These are phyloP conservation scores for Pyrus hybrid DNA, from an alignment of 331 rosid genomes.

Conservation along the genomic window DNA sequence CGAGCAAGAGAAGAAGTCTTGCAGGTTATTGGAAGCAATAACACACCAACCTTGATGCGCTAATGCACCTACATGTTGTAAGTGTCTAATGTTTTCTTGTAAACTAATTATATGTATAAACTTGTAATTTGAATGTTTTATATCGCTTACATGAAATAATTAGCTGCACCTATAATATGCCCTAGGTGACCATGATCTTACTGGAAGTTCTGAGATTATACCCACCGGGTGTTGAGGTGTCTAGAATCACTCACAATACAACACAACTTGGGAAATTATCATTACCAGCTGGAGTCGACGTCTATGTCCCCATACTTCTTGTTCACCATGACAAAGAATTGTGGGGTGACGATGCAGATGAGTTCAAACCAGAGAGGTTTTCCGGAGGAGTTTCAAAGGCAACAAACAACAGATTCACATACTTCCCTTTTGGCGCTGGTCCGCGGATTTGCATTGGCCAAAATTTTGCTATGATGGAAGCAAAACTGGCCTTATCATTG, in stretches of 20 bases:
- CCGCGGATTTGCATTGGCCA: too few relatives aligned
- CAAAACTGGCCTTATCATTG: conserved; percentile 23
- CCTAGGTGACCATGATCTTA: conserved; percentile 21
- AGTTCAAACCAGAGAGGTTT: conserved; percentile 51
- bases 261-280: conserved; percentile 1
- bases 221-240: background rate
- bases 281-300: conserved; percentile 5
- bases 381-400: conserved; percentile 31
- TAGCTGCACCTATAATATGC: too few relatives aligned
- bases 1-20: conserved; percentile 28
- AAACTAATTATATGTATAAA: too few relatives aligned
- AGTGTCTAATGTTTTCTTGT: background rate
- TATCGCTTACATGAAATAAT: too few relatives aligned
- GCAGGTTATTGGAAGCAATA: conserved; percentile 13
- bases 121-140: too few relatives aligned
- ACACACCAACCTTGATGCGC: conserved; percentile 17
- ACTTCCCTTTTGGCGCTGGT: too few relatives aligned
- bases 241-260: background rate
- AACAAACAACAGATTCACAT: too few relatives aligned
- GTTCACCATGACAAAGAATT: conserved; percentile 29
- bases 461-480: conserved; percentile 34
- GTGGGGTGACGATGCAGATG: conserved; percentile 45
- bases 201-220: conserved; percentile 23
- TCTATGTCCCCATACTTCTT: background rate
- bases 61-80: conserved; percentile 17